Percentiles rank a stretch among this genome's conserved stretches.
Conservation (phyloP, 106 monocot species). For the Gastrodia elata region DNA sequence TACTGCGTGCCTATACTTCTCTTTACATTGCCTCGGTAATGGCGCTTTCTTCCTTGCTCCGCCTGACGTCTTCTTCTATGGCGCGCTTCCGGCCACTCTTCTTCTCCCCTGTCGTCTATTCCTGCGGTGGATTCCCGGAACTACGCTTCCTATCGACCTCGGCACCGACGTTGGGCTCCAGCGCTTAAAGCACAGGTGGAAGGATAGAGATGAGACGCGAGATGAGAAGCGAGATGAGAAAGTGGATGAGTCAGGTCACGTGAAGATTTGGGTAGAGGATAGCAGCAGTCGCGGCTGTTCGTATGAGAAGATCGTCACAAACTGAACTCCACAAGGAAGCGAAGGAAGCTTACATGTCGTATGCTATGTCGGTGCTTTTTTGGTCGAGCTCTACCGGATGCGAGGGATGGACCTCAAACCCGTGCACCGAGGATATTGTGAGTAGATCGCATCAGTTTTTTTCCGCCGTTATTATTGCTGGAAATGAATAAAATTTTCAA, state of each 20-base stretch:
- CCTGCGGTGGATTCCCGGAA: not conserved
- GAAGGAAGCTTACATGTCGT: slow-evolving; percentile 91
- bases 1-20: not conserved
- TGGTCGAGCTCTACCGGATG: slow-evolving; percentile 90
- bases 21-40: not conserved
- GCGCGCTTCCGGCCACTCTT: slow-evolving; percentile 22
- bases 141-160: slow-evolving; percentile 36
- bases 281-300: slow-evolving; percentile 4
- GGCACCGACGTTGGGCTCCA: slow-evolving; percentile 13
- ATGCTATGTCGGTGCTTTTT: slow-evolving; percentile 97
- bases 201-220: slow-evolving; percentile 9
- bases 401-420: slow-evolving; percentile 93
- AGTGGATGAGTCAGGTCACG: slow-evolving; percentile 38
- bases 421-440: slow-evolving; percentile 92
- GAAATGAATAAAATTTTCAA: not conserved
- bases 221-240: slow-evolving; percentile 20
- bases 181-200: slow-evolving; percentile 26
- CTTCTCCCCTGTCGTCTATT: not conserved
- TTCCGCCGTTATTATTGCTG: not conserved
- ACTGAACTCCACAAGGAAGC: slow-evolving; percentile 92
- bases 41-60: slow-evolving; percentile 33
- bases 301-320: slow-evolving; percentile 55
- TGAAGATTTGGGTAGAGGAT: slow-evolving; percentile 43
- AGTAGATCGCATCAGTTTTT: slow-evolving; percentile 11
- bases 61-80: slow-evolving; percentile 40